Conservation (phyloP, 2,329 filamentous ascomycete species). For the Chrysoporthe austroafricana region DNA sequence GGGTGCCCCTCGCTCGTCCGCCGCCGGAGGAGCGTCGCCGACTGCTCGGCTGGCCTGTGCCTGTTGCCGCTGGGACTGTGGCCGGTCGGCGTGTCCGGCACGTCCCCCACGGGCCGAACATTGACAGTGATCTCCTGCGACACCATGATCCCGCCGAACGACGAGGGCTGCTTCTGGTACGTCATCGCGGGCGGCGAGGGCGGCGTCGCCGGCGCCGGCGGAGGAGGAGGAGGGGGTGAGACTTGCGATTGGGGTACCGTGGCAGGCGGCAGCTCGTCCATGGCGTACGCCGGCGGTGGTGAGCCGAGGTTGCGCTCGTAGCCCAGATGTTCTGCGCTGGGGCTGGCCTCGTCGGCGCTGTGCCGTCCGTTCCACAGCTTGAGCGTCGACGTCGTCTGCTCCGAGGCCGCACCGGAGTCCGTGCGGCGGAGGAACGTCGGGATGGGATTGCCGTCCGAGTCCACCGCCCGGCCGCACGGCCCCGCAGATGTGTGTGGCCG, state of each 20-base stretch:
- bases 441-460: conserved; percentile 38
- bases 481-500: conserved; percentile 22
- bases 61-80: conserved; percentile 31
- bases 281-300: conserved; percentile 23
- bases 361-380: conserved; percentile 38
- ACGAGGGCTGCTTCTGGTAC: conserved; percentile 25
- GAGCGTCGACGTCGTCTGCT: conserved; percentile 39
- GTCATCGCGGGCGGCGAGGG: conserved; percentile 13
- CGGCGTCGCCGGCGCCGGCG: conserved; percentile 15
- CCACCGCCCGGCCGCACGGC: conserved; percentile 31
- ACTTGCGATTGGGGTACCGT: conserved; percentile 2
- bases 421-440: conserved; percentile 33
- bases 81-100: conserved; percentile 29
- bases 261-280: conserved; percentile 15
- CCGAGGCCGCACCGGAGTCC: conserved; percentile 34
- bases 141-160: conserved; percentile 63
- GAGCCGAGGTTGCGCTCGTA: conserved; percentile 21
- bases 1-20: conserved; percentile 19
- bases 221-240: conserved; percentile 12
- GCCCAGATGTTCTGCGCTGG: not conserved
- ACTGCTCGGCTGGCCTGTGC: conserved; percentile 14
- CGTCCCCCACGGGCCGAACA: conserved; percentile 36
- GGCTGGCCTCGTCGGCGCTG: conserved; percentile 27
- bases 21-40: conserved; percentile 22
- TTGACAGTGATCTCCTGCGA: conserved; percentile 65